Conservation (phyloP, 2,329 filamentous ascomycete genomes). For the Zymoseptoria crescenta region DNA sequence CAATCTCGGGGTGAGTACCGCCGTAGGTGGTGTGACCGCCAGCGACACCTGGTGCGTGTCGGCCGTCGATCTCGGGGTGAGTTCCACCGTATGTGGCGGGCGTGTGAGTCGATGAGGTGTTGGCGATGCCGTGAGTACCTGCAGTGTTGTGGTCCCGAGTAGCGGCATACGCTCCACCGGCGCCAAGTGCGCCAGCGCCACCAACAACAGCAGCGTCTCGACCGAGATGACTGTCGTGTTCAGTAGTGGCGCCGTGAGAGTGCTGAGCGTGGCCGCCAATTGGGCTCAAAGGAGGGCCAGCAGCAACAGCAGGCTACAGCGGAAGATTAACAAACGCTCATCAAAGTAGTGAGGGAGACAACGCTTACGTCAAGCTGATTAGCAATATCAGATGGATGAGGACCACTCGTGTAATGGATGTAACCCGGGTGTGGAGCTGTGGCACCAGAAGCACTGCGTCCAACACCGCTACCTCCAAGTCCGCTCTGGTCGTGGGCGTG, state of each 20-base stretch:
- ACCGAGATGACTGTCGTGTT: constrained; percentile 22
- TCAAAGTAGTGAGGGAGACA: background rate
- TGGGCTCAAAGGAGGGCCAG: background rate
- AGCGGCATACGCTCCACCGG: constrained; percentile 14
- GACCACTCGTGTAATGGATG: constrained; percentile 16
- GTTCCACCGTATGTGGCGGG: background rate
- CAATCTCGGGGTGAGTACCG: constrained; percentile 3
- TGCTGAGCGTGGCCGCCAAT: background rate
- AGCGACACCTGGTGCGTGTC: background rate
- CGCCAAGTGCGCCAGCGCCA: constrained; percentile 27
- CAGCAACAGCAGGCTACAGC: background rate
- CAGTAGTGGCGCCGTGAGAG: background rate
- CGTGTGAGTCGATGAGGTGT: constrained; percentile 1
- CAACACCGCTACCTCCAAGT: background rate
- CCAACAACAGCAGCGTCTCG: constrained; percentile 28
- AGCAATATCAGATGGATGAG: constrained; percentile 20
- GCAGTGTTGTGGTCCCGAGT: constrained; percentile 16
- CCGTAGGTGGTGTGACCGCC: background rate
- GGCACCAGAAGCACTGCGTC: background rate
- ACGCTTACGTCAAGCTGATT: constrained; percentile 27
- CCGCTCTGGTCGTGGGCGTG: background rate
- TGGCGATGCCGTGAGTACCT: constrained; percentile 22
- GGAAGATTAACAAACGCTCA: background rate
- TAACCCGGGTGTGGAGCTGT: constrained; percentile 4
- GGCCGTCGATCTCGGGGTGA: background rate